These are phyloP conservation scores for Malania oleifera DNA, from an alignment of 164 flowering plant genomes.

Conservation along the genomic window DNA sequence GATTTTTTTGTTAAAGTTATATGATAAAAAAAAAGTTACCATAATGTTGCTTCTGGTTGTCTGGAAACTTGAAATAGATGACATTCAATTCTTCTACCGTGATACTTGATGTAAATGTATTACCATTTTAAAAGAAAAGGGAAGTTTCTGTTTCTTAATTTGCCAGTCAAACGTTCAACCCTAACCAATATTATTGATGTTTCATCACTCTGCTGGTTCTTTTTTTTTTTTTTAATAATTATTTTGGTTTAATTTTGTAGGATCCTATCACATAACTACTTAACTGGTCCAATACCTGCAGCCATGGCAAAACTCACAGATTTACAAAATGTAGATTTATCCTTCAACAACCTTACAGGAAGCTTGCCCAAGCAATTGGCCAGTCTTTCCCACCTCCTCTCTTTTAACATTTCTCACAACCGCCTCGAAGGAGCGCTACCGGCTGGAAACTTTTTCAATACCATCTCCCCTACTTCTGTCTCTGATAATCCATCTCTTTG, in stretches of 20 bases:
- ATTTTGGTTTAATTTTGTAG: constrained; percentile 35
- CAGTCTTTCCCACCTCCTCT: constrained; percentile 59
- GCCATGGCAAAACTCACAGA: constrained; percentile 48
- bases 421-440: constrained; percentile 83
- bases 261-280: constrained; percentile 57
- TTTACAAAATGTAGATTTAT: constrained; percentile 65
- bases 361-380: constrained; percentile 71
- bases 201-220: constrained; percentile 12
- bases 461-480: constrained; percentile 69
- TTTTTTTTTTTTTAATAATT: not conserved
- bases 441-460: constrained; percentile 73
- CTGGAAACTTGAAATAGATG: too few species aligned
- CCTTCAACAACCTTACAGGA: constrained; percentile 66
- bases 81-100: too few species aligned
- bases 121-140: too few species aligned
- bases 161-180: too few species aligned
- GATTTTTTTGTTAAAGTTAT: too few species aligned
- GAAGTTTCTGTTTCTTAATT: too few species aligned
- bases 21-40: too few species aligned
- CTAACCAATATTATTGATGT: too few species aligned
- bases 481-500: constrained; percentile 76
- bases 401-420: constrained; percentile 81
- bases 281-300: constrained; percentile 62
- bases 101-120: too few species aligned
- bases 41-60: too few species aligned